phyloP scores from a whole-genome alignment of 1,284 basidiomycete genomes.

The Trichosporon ovoides region DNA sequence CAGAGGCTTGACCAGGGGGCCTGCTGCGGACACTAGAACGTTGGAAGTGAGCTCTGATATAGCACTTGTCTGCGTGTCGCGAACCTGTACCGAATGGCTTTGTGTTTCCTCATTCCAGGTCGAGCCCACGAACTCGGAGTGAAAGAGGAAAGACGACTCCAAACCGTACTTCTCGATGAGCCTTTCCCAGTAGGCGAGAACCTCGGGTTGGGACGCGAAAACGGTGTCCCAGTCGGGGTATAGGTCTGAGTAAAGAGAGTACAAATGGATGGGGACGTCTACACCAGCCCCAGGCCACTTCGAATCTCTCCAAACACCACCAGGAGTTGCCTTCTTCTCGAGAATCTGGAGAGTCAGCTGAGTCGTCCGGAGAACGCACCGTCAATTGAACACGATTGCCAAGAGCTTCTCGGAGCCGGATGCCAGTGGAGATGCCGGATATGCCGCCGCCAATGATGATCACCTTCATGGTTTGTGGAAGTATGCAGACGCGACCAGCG shows the following conservation, averaged over 20 bases:
- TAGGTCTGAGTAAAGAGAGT: constrained; percentile 26
- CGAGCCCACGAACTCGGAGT: constrained; percentile 21
- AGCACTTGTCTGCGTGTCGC: not conserved
- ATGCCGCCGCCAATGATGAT: constrained; percentile 25
- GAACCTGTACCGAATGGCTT: constrained; percentile 21
- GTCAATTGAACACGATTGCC: constrained; percentile 22
- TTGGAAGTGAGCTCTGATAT: constrained; percentile 15
- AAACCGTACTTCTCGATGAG: constrained; percentile 21
- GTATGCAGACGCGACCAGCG: not conserved
- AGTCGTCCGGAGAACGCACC: not conserved
- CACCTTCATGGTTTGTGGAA: constrained; percentile 2
- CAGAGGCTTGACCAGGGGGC: constrained; percentile 29
- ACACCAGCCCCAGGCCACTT: constrained; percentile 28
- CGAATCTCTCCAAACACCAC: constrained; percentile 32
- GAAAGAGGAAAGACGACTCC: constrained; percentile 17
- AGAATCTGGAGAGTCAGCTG: constrained; percentile 16
- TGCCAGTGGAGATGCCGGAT: constrained; percentile 31
- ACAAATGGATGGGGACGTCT: constrained; percentile 34
- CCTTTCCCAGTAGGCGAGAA: constrained; percentile 25
- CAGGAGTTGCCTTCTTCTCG: constrained; percentile 22
- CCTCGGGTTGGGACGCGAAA: constrained; percentile 21
- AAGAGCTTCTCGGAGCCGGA: constrained; percentile 24
- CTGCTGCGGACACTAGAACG: constrained; percentile 30
- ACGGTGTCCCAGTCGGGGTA: constrained; percentile 15
- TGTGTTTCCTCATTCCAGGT: constrained; percentile 20